Conservation (phyloP, 257 asterid genomes). For the Osmanthus fragrans region DNA sequence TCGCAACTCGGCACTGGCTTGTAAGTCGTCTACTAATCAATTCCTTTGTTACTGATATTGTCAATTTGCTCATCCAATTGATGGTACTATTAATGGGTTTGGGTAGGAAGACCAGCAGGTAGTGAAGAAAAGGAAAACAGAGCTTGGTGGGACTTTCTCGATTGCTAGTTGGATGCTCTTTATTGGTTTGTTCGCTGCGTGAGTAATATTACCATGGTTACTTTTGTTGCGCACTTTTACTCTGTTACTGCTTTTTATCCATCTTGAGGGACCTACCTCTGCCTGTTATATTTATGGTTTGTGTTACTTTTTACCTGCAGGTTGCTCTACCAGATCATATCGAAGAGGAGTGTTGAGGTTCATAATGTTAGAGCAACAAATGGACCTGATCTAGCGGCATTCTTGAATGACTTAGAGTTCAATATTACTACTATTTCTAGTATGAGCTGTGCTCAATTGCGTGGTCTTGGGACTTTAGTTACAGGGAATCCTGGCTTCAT, state of each 20-base stretch:
- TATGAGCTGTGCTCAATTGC: slow-evolving; percentile 86
- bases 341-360: slow-evolving; percentile 83
- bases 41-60: background rate
- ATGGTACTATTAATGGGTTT: slow-evolving; percentile 3
- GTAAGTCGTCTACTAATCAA: slow-evolving; percentile 24
- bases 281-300: background rate
- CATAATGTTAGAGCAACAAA: slow-evolving; percentile 82
- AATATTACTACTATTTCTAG: slow-evolving; percentile 86
- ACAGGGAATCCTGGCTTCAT: slow-evolving; percentile 63
- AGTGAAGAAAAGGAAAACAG: slow-evolving; percentile 84
- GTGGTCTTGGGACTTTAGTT: slow-evolving; percentile 74
- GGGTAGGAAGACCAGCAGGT: slow-evolving; percentile 64
- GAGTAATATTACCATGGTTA: slow-evolving; percentile 36
- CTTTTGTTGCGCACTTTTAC: no score
- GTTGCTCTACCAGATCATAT: slow-evolving; percentile 84
- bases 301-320: slow-evolving; percentile 33
- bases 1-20: slow-evolving; percentile 88
- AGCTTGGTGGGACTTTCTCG: slow-evolving; percentile 95
- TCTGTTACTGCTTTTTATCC: background rate
- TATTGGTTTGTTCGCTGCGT: slow-evolving; percentile 88
- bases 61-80: background rate
- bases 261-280: background rate
- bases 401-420: slow-evolving; percentile 73
- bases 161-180: slow-evolving; percentile 91
- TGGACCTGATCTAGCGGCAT: slow-evolving; percentile 76